Percentiles rank a stretch among this genome's conserved stretches.
Conservation (phyloP, 176 grass and related monocot genomes). For the Puccinellia tenuiflora region DNA sequence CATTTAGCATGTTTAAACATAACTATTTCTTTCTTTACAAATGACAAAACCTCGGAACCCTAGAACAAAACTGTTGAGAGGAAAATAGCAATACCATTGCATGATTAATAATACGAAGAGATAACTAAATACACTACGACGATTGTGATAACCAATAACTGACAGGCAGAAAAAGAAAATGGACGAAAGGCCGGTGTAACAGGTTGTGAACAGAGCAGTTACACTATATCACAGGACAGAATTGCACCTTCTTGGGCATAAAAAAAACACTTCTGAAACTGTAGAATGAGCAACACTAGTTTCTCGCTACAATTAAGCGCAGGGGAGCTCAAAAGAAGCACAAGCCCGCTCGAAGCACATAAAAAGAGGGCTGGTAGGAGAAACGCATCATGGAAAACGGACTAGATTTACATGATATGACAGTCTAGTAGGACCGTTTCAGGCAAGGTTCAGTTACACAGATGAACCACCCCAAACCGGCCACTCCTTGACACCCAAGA, state of each 20-base stretch:
- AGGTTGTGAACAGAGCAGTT: background rate
- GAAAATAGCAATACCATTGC: background rate
- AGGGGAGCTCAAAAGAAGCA: constrained; percentile 4
- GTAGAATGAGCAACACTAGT: background rate
- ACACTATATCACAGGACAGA: background rate
- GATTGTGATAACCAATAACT: background rate
- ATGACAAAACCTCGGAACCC: background rate
- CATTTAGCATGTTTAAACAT: background rate
- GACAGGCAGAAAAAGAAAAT: background rate
- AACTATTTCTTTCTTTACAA: background rate
- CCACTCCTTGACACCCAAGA: background rate
- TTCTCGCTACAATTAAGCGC: constrained; percentile 8
- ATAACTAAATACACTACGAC: background rate
- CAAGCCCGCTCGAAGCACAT: background rate
- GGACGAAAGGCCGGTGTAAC: background rate
- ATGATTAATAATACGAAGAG: background rate
- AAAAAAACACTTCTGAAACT: background rate
- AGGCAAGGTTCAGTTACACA: background rate
- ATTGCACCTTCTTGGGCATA: constrained; percentile 3
- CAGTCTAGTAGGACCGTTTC: background rate
- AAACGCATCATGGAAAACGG: constrained; percentile 1
- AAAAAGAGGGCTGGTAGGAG: background rate
- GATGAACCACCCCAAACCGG: background rate
- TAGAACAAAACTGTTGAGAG: background rate
- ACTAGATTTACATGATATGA: constrained; percentile 29